Base-by-base conservation (phyloP, 441 rosid genomes). In the Eutrema salsugineum region DNA sequence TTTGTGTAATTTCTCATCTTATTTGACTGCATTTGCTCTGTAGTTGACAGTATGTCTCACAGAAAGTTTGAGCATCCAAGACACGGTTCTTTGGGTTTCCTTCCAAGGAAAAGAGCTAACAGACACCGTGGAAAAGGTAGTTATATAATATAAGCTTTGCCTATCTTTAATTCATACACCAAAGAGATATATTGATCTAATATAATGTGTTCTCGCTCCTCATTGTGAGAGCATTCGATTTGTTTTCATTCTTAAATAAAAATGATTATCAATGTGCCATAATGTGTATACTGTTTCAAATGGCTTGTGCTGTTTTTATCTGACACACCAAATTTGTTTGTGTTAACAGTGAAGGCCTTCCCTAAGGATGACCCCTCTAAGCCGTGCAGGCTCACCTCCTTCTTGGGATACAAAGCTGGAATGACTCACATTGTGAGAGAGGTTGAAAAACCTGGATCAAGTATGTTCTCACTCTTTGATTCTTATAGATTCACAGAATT, bases 381-480 rank as follows among this genome's bases (percentile, higher is more conserved):
- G 66, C 81, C 85, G 8, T 86, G 88, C 62, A 79, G 81, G 20
- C 67, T 88, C 42, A 84, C 93, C 2, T 84, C 90, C 10, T 88
- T 86, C 49, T 19, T 86, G 67, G 90, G 87, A 6, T 88, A 84
- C 39, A 88, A 88, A 76, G 87, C 93, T 50, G 90, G 93, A 51
- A 88, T 88, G 88, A 88, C 88, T 56, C 93, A 88, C 63, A 80
- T 88, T 71, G 90, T 88, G 7, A 80, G 90, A 79, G 90, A 88
- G 1, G 93, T 88, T 6, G 93, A 86, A 38, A 87, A 86, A 35
- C 93, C 90, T 56, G 88, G 93, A 53, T 86, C 88, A 78, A 86
- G 93, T 86, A 40, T 39, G 90, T 51, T 24, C n/a, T 51, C 40
- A 8, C n/a, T 59, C 22, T 33, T 33, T 38, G 51, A 17, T 4